Evolutionary conservation across 1,284 basidiomycete species (phyloP).

Genomic region (Moesziomyces antarcticus): DNA sequence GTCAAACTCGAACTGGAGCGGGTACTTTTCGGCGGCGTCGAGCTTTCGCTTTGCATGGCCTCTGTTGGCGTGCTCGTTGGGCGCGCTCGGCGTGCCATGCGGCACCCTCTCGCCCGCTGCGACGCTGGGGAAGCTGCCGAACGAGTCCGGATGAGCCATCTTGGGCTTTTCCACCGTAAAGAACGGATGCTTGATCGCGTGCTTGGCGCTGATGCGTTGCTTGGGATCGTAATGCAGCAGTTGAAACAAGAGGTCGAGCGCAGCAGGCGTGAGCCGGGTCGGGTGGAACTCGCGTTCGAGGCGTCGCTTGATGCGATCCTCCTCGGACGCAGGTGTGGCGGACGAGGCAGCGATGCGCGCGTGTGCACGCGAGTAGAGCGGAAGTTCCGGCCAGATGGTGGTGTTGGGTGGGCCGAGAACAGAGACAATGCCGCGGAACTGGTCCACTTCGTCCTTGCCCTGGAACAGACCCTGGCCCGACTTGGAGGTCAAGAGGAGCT

Average conservation of each 20-base stretch:
- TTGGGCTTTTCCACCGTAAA: constrained; percentile 86
- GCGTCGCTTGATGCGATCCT: constrained; percentile 18
- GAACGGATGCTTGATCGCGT: constrained; percentile 89
- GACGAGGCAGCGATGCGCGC: neutral
- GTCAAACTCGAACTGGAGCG: constrained; percentile 35
- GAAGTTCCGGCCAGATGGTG: constrained; percentile 86
- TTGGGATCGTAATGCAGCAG: constrained; percentile 90
- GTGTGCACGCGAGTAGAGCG: constrained; percentile 77
- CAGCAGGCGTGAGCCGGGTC: constrained; percentile 74
- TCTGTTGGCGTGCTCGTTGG: neutral
- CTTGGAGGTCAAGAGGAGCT: constrained; percentile 76
- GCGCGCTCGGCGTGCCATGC: constrained; percentile 7
- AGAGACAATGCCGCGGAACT: constrained; percentile 82
- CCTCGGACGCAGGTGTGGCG: constrained; percentile 6
- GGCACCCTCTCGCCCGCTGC: constrained; percentile 89
- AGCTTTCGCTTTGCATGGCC: neutral
- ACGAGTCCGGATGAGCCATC: constrained; percentile 97
- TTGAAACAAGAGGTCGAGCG: constrained; percentile 84
- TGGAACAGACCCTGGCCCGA: constrained; percentile 89
- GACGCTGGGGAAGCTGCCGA: constrained; percentile 92
- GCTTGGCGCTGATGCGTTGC: constrained; percentile 83
- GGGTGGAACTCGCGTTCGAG: constrained; percentile 75
- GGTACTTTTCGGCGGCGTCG: constrained; percentile 10
- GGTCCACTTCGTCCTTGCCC: constrained; percentile 93
- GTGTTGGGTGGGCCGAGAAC: constrained; percentile 88